Evolutionary conservation across 1,139 yeast genomes (phyloP).

Genomic region (Saccharomycopsis phalli): DNA sequence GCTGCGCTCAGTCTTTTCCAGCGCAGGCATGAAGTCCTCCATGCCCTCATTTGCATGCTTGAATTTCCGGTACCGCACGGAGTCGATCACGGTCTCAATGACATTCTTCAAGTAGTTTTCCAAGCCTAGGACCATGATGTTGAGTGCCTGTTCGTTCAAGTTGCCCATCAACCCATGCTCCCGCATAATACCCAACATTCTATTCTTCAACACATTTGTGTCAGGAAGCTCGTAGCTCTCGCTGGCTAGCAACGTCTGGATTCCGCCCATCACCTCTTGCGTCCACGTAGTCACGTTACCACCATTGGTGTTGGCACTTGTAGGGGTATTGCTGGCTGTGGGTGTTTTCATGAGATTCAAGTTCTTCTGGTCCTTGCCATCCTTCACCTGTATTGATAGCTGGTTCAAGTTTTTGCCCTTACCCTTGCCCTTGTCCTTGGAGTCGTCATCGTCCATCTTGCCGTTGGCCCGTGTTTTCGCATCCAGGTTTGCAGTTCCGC

Average conservation of each 20-base stretch:
- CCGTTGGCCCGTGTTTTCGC: background rate
- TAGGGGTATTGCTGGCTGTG: slow-evolving; percentile 5
- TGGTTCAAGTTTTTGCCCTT: slow-evolving; percentile 17
- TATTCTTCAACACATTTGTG: slow-evolving; percentile 52
- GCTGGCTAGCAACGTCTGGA: slow-evolving; percentile 72
- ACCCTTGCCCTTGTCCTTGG: slow-evolving; percentile 2
- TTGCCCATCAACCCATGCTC: slow-evolving; percentile 90
- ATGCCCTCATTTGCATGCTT: slow-evolving; percentile 41
- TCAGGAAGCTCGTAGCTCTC: slow-evolving; percentile 84
- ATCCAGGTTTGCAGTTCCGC: background rate
- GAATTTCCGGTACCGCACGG: slow-evolving; percentile 50
- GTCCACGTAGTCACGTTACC: slow-evolving; percentile 76
- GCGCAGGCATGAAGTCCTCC: slow-evolving; percentile 21
- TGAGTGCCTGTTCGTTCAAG: slow-evolving; percentile 63
- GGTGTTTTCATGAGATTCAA: slow-evolving; percentile 6
- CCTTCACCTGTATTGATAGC: slow-evolving; percentile 30
- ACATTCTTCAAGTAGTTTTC: slow-evolving; percentile 71
- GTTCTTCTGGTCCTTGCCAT: slow-evolving; percentile 26
- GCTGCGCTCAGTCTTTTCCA: slow-evolving; percentile 18
- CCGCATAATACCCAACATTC: slow-evolving; percentile 77
- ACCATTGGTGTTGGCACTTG: slow-evolving; percentile 25
- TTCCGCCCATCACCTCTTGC: slow-evolving; percentile 86
- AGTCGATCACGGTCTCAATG: slow-evolving; percentile 67
- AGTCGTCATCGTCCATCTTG: background rate
- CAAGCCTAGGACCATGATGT: slow-evolving; percentile 67